phyloP scores from a whole-genome alignment of 2,329 filamentous ascomycete species.

The Epichloe hybrida region DNA sequence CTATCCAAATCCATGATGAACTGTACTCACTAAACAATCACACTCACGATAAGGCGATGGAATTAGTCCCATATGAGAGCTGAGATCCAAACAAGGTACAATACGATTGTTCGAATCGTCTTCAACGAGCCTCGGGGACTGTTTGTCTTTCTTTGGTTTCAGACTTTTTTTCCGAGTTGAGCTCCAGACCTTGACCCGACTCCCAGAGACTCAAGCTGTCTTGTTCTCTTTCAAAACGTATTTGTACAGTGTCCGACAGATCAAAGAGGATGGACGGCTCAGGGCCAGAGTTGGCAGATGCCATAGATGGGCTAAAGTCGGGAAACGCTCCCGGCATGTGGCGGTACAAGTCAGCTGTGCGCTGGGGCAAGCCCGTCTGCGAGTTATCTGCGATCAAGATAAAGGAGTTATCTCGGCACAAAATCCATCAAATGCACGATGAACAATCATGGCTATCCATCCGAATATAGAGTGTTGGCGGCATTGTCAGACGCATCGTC shows the following conservation, averaged over 20 bases:
- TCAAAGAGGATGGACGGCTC: slow-evolving; percentile 38
- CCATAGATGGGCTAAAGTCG: slow-evolving; percentile 35
- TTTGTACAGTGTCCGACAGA: slow-evolving; percentile 31
- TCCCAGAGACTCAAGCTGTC: slow-evolving; percentile 32
- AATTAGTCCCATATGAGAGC: slow-evolving; percentile 19
- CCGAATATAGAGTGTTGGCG: no score
- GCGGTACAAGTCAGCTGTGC: no score
- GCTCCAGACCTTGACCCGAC: slow-evolving; percentile 36
- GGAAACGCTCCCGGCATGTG: slow-evolving; percentile 36
- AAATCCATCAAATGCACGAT: no score
- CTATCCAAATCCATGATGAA: slow-evolving; percentile 28
- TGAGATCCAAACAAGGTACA: slow-evolving; percentile 25
- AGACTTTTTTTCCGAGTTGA: slow-evolving; percentile 31
- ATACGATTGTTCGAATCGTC: not conserved
- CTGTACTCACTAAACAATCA: slow-evolving; percentile 29
- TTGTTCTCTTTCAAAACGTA: slow-evolving; percentile 46
- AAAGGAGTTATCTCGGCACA: no score
- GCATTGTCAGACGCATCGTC: no score
- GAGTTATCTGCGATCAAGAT: not conserved
- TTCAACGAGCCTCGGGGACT: not conserved
- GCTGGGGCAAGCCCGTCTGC: no score
- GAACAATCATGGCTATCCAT: no score
- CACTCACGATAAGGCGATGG: slow-evolving; percentile 18
- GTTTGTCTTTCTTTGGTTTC: not conserved
- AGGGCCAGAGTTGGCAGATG: slow-evolving; percentile 32